Conservation (phyloP, 2,329 filamentous ascomycete genomes). For the Hysterium pulicare region DNA sequence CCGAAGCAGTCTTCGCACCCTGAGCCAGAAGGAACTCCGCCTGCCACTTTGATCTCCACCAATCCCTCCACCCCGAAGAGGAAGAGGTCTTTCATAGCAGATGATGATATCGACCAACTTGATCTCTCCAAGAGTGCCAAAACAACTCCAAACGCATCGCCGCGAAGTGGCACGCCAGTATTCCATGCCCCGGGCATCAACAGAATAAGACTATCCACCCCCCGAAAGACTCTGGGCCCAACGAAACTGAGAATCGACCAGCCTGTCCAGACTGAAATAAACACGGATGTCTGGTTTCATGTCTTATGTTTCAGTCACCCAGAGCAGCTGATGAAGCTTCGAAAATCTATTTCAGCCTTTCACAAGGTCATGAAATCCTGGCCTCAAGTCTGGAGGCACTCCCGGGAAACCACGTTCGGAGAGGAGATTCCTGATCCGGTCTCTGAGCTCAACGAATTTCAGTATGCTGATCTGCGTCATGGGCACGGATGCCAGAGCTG, state of each 20-base stretch:
- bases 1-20: not conserved
- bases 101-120: not conserved
- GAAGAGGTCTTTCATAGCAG: not conserved
- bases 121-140: not conserved
- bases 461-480: constrained; percentile 39
- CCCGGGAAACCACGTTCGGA: constrained; percentile 32
- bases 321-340: constrained; percentile 11
- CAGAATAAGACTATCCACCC: not conserved
- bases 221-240: constrained; percentile 3
- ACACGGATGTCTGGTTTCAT: constrained; percentile 15
- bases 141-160: no score
- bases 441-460: constrained; percentile 35
- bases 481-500: constrained; percentile 41
- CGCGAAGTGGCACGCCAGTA: not conserved
- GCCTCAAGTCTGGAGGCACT: constrained; percentile 32
- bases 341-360: constrained; percentile 7
- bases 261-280: constrained; percentile 10
- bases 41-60: not conserved
- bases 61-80: not conserved
- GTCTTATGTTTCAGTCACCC: constrained; percentile 14
- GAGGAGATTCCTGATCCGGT: constrained; percentile 32
- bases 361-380: not conserved
- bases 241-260: constrained; percentile 14
- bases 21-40: not conserved
- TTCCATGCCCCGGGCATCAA: not conserved